Percentiles rank a stretch among this genome's conserved stretches.
Conservation (phyloP, 2,329 filamentous ascomycete genomes). For the Fusarium paranaense region DNA sequence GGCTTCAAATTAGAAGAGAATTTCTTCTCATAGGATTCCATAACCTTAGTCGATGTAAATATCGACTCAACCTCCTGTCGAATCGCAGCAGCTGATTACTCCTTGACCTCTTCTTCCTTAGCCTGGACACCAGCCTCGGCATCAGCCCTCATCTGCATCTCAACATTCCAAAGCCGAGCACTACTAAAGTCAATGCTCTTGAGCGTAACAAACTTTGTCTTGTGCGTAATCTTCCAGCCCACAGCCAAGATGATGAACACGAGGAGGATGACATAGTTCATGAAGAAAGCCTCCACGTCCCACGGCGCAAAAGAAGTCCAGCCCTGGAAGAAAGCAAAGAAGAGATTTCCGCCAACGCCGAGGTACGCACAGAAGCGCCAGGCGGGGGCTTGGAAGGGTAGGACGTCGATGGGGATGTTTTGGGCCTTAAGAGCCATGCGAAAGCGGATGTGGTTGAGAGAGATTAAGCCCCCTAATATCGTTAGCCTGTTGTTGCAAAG, state of each 20-base stretch:
- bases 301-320: background rate
- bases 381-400: conserved; percentile 11
- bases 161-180: background rate
- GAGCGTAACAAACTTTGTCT: background rate
- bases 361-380: conserved; percentile 3
- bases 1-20: background rate
- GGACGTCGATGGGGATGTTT: conserved; percentile 9
- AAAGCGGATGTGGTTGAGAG: conserved; percentile 15
- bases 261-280: background rate
- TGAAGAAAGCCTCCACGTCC: background rate
- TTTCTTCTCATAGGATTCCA: background rate
- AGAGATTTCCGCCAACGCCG: background rate
- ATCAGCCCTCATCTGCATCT: background rate
- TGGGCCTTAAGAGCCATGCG: conserved; percentile 10
- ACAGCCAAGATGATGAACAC: background rate
- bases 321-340: background rate
- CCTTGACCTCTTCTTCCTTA: background rate
- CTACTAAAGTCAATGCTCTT: background rate
- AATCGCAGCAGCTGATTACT: background rate
- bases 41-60: background rate
- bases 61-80: background rate
- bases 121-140: background rate
- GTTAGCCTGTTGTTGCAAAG: background rate
- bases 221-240: background rate
- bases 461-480: background rate